Conservation (phyloP, 805 yeast genomes). For the Starmerella floricola region DNA sequence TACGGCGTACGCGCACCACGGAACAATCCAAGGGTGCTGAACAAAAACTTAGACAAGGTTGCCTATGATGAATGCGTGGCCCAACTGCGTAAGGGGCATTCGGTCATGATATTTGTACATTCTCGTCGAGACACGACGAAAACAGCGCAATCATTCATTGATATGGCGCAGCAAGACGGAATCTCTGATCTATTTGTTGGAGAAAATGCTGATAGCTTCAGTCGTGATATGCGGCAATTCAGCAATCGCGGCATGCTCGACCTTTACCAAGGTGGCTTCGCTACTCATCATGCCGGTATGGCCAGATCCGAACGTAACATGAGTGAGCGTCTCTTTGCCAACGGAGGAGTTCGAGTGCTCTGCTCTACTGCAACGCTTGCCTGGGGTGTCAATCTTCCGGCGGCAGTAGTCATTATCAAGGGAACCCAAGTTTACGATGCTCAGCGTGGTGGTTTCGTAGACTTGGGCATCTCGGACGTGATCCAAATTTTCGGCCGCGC, state of each 20-base stretch:
- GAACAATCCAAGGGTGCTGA: constrained; percentile 11
- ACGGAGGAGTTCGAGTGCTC: constrained; percentile 76
- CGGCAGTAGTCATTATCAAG: constrained; percentile 90
- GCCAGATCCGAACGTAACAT: constrained; percentile 77
- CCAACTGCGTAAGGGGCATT: constrained; percentile 57
- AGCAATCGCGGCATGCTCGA: constrained; percentile 72
- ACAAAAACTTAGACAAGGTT: constrained; percentile 53
- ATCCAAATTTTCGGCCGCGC: constrained; percentile 98
- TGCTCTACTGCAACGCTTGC: constrained; percentile 97
- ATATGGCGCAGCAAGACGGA: constrained; percentile 48
- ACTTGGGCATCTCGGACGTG: constrained; percentile 90
- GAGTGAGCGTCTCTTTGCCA: constrained; percentile 74
- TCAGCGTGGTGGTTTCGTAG: constrained; percentile 86
- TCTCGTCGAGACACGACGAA: constrained; percentile 86
- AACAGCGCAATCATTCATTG: constrained; percentile 61
- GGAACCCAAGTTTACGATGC: constrained; percentile 96
- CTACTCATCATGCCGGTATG: constrained; percentile 97
- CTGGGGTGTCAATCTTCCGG: constrained; percentile 98
- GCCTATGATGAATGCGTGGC: constrained; percentile 65
- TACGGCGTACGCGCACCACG: constrained; percentile 50
- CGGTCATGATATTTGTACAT: constrained; percentile 94
- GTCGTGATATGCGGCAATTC: constrained; percentile 53
- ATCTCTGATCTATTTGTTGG: constrained; percentile 20
- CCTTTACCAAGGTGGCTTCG: constrained; percentile 55
- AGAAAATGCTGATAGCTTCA: constrained; percentile 27